These are phyloP conservation scores for Colletotrichum liriopes DNA, from an alignment of 2,329 filamentous ascomycete species.

Conservation along the genomic window DNA sequence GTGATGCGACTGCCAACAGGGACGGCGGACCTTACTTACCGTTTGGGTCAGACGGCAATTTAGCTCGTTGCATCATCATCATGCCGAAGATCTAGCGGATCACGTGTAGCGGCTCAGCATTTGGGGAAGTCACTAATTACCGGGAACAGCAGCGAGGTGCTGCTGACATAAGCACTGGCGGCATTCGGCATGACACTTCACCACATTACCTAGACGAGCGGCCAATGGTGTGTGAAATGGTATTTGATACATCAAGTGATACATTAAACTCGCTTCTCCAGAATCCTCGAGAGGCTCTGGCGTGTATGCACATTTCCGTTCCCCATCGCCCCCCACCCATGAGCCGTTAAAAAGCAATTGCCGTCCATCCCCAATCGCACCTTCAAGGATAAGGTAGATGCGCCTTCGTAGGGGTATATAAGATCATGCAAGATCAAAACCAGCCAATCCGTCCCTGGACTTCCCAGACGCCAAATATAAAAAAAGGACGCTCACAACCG, in stretches of 20 bases:
- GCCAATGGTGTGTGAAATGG: not conserved
- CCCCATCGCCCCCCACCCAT: not conserved
- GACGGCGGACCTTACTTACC: conserved; percentile 47
- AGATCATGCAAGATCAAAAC: conserved; percentile 40
- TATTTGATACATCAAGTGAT: conserved; percentile 35
- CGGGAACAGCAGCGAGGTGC: too few species aligned
- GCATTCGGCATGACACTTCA: too few species aligned
- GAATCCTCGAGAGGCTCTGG: conserved; percentile 4
- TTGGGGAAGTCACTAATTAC: not conserved
- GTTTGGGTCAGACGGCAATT: conserved; percentile 47
- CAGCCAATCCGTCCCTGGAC: conserved; percentile 18
- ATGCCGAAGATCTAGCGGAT: conserved; percentile 47
- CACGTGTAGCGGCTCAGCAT: conserved; percentile 42
- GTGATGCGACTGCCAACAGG: conserved; percentile 26
- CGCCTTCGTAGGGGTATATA: conserved; percentile 44
- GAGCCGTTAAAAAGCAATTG: conserved; percentile 16
- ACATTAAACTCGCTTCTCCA: conserved; percentile 28
- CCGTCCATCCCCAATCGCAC: conserved; percentile 41
- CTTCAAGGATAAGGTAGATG: conserved; percentile 37
- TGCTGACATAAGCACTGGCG: conserved; percentile 12
- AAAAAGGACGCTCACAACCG: conserved; percentile 33
- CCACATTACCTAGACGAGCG: not conserved
- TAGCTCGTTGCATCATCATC: conserved; percentile 46
- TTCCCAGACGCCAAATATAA: conserved; percentile 32
- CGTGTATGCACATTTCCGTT: conserved; percentile 29